These are phyloP conservation scores for Candida patagonica DNA, from an alignment of 805 yeast species.

Conservation along the genomic window DNA sequence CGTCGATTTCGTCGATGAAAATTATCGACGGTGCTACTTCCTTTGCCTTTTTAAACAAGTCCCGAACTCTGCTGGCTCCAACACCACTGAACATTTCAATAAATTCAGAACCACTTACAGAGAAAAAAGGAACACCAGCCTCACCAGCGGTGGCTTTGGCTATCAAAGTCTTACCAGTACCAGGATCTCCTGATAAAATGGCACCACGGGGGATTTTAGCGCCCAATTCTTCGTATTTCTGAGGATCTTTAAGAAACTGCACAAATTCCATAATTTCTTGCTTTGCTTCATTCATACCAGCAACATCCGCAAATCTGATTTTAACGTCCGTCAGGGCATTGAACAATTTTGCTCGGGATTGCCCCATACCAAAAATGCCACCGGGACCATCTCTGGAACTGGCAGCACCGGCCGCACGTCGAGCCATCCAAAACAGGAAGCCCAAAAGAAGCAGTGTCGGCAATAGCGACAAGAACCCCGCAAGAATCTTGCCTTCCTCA, in stretches of 20 bases:
- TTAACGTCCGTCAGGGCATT: conserved; percentile 78
- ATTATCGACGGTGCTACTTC: conserved; percentile 85
- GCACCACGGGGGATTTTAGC: conserved; percentile 97
- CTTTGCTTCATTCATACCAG: conserved; percentile 91
- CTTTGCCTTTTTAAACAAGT: conserved; percentile 80
- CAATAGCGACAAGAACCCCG: conserved; percentile 56
- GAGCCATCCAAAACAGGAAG: conserved; percentile 60
- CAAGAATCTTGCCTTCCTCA: conserved; percentile 57
- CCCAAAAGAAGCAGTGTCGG: conserved; percentile 80
- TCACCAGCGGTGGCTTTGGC: conserved; percentile 97
- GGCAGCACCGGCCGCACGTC: conserved; percentile 36
- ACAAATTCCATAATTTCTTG: conserved; percentile 96
- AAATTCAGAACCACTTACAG: conserved; percentile 89
- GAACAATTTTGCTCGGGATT: conserved; percentile 69
- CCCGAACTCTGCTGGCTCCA: conserved; percentile 92
- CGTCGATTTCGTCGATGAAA: conserved; percentile 92
- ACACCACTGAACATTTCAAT: conserved; percentile 98
- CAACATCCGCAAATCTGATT: conserved; percentile 79
- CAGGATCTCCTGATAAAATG: conserved; percentile 89
- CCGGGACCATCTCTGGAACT: conserved; percentile 44
- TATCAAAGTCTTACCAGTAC: conserved; percentile 88
- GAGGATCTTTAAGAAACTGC: conserved; percentile 74
- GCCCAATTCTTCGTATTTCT: conserved; percentile 76
- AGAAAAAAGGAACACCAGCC: conserved; percentile 86
- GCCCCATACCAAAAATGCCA: conserved; percentile 69